These are phyloP conservation scores for Pythium grandisporangium DNA, from an alignment of 352 stramenopile genomes.

Conservation along the genomic window DNA sequence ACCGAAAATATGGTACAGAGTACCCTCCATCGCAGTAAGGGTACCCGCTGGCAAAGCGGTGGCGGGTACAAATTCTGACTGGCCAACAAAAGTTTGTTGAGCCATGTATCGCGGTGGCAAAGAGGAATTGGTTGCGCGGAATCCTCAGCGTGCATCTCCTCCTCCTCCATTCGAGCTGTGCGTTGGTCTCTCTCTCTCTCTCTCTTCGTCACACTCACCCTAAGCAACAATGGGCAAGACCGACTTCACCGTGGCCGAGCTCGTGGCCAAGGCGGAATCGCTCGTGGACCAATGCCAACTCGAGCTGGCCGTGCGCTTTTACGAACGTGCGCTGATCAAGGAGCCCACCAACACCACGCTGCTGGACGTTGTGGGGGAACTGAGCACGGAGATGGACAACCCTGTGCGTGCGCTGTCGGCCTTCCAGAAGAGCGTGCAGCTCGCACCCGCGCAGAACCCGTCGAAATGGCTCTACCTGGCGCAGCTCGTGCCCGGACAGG, in stretches of 20 bases:
- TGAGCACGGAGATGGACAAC: slow-evolving; percentile 76
- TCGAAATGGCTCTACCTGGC: slow-evolving; percentile 83
- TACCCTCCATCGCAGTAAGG: background rate
- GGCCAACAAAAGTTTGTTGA: slow-evolving; percentile 4
- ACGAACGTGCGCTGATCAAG: slow-evolving; percentile 62
- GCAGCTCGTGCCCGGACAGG: slow-evolving; percentile 66
- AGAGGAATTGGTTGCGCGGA: background rate
- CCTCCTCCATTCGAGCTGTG: background rate
- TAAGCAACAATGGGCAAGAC: slow-evolving; percentile 17
- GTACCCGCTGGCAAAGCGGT: too few species aligned
- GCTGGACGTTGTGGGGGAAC: slow-evolving; percentile 71
- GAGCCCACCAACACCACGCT: slow-evolving; percentile 63
- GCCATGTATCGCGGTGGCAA: too few species aligned
- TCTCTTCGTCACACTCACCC: slow-evolving; percentile 10
- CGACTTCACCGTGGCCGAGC: slow-evolving; percentile 50
- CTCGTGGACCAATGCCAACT: slow-evolving; percentile 82
- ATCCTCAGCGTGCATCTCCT: background rate
- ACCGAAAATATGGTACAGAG: background rate
- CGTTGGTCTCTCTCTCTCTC: background rate
- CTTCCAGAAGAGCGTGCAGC: slow-evolving; percentile 59
- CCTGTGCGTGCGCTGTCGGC: slow-evolving; percentile 58
- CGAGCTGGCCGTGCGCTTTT: slow-evolving; percentile 79
- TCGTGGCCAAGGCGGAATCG: slow-evolving; percentile 76
- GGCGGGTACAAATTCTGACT: background rate
- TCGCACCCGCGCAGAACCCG: slow-evolving; percentile 64